Percentiles rank a stretch among this genome's conserved stretches.
phyloP scores from a whole-genome alignment of 306 rosid genomes.

The Rosa rugosa region DNA sequence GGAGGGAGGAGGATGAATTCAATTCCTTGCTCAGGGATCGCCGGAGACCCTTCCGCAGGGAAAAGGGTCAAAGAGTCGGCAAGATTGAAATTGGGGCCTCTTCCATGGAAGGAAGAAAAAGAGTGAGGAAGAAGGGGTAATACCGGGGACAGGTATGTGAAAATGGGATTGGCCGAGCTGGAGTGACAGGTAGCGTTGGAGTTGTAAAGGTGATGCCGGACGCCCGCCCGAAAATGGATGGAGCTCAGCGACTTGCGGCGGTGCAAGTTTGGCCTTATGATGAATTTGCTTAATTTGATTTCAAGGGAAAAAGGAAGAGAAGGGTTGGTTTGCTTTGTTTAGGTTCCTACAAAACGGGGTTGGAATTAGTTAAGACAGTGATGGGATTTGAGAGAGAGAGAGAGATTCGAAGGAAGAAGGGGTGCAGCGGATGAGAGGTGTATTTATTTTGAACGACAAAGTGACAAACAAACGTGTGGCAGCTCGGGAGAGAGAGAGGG shows the following conservation, averaged over 20 bases:
- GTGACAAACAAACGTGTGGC: neutral
- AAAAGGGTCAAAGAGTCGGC: neutral
- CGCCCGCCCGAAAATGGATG: slow-evolving; percentile 7
- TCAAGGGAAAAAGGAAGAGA: no score
- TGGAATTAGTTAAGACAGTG: neutral
- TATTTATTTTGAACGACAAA: neutral
- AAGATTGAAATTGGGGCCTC: neutral
- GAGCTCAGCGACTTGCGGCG: slow-evolving; percentile 2
- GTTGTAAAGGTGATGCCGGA: neutral
- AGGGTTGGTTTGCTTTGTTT: neutral
- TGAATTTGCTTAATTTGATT: neutral
- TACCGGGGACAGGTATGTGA: neutral
- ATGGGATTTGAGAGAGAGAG: neutral
- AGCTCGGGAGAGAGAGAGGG: neutral
- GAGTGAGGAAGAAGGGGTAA: neutral
- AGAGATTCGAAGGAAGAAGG: neutral
- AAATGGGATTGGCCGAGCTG: neutral
- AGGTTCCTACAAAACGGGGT: slow-evolving; percentile 2
- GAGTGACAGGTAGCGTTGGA: neutral
- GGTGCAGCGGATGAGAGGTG: neutral
- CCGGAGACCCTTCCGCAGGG: slow-evolving; percentile 5
- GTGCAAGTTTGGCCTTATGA: neutral
- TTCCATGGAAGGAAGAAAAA: slow-evolving; percentile 2
- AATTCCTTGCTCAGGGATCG: slow-evolving; percentile 15
- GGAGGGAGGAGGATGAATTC: neutral